Evolutionary conservation across 2,329 filamentous ascomycete genomes (phyloP).

Genomic region (Clonostachys byssicola): DNA sequence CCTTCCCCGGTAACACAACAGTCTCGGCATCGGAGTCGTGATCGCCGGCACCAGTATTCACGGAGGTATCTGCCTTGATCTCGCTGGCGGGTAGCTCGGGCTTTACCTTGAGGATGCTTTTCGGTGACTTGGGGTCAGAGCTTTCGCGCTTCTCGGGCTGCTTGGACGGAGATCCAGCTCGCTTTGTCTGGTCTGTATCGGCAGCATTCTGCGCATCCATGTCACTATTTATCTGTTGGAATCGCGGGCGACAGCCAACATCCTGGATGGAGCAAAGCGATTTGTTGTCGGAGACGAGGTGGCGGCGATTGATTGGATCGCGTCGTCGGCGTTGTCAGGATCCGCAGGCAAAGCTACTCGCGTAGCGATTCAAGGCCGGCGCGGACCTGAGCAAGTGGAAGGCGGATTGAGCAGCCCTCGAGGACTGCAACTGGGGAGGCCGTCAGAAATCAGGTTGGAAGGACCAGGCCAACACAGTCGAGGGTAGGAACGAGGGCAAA

Average conservation of each 20-base stretch:
- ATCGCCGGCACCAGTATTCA: conserved; percentile 37
- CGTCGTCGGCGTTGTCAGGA: no score
- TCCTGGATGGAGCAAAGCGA: conserved; percentile 37
- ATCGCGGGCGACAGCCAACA: conserved; percentile 49
- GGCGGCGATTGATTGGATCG: no score
- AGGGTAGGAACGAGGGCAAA: no score
- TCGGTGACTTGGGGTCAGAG: conserved; percentile 11
- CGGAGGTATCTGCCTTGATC: conserved; percentile 2
- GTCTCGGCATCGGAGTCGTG: conserved; percentile 70
- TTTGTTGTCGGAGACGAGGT: conserved; percentile 1
- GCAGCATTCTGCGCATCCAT: conserved; percentile 67
- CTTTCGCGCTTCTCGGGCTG: conserved; percentile 24
- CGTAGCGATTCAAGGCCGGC: no score
- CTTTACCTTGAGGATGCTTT: neutral
- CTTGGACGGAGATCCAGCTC: conserved; percentile 46
- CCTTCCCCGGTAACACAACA: conserved; percentile 63
- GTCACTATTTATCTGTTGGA: conserved; percentile 52
- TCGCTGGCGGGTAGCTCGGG: conserved; percentile 1
- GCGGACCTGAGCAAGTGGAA: no score
- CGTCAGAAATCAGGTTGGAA: no score
- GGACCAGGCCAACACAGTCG: no score
- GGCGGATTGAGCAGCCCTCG: no score
- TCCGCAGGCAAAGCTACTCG: no score
- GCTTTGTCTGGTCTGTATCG: conserved; percentile 58
- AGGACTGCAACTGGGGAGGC: no score